Conservation (phyloP, 805 yeast genomes). For the Kurtzmaniella cleridarum region DNA sequence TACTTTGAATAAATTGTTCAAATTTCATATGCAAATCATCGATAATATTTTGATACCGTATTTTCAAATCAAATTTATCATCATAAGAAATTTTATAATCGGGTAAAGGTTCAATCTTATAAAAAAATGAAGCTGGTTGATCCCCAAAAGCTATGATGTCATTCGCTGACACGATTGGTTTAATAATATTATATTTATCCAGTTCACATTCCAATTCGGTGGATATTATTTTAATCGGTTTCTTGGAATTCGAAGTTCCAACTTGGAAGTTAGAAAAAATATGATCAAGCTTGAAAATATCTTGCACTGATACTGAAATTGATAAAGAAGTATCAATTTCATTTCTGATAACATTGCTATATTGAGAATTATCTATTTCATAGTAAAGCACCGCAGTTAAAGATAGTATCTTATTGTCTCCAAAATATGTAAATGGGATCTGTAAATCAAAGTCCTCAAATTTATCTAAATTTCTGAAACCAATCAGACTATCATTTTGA, state of each 20-base stretch:
- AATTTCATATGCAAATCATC: slow-evolving; percentile 35
- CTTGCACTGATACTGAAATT: slow-evolving; percentile 76
- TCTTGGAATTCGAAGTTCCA: slow-evolving; percentile 46
- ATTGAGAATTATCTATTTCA: slow-evolving; percentile 12
- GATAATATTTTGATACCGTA: slow-evolving; percentile 42
- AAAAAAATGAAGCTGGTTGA: slow-evolving; percentile 65
- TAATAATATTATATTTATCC: slow-evolving; percentile 19
- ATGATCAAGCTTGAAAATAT: slow-evolving; percentile 53
- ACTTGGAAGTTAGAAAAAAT: slow-evolving; percentile 66
- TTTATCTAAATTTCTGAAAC: too few relatives aligned
- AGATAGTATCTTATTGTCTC: slow-evolving; percentile 21
- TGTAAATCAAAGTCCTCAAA: slow-evolving; percentile 12
- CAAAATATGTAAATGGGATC: slow-evolving; percentile 26
- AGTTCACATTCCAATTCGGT: slow-evolving; percentile 33
- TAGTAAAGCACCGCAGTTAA: slow-evolving; percentile 18
- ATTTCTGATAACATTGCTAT: slow-evolving; percentile 18
- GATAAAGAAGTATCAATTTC: slow-evolving; percentile 51
- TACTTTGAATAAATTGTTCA: slow-evolving; percentile 8
- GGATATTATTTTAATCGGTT: slow-evolving; percentile 50
- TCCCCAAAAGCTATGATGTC: slow-evolving; percentile 55
- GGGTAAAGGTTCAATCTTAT: slow-evolving; percentile 35
- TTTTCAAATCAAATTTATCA: slow-evolving; percentile 37
- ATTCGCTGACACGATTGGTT: slow-evolving; percentile 11
- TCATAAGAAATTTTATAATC: slow-evolving; percentile 13
- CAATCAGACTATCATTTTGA: too few relatives aligned